Conservation (phyloP, 306 rosid genomes). For the Purshia tridentata region DNA sequence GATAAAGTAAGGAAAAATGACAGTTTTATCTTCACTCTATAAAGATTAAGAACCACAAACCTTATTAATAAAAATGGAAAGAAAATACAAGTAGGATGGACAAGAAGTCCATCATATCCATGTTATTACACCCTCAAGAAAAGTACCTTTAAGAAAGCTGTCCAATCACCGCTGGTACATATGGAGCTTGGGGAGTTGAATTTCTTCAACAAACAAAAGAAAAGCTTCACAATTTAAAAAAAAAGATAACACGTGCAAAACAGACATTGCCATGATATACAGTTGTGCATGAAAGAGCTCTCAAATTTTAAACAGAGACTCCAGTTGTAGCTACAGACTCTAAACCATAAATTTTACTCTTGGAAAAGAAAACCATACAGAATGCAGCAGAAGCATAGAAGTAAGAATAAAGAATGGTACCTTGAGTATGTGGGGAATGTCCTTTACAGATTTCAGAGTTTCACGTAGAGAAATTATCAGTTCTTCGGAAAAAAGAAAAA, state of each 20-base stretch:
- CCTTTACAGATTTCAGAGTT: conserved; percentile 88
- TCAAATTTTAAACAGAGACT: conserved; percentile 11
- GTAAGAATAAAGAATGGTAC: conserved; percentile 33
- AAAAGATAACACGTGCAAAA: conserved; percentile 15
- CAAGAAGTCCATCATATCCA: no score
- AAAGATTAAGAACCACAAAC: not conserved
- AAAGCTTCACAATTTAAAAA: conserved; percentile 27
- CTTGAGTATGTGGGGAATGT: conserved; percentile 81
- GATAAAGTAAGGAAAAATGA: not conserved
- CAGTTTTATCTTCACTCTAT: not conserved
- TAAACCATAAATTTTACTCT: conserved; percentile 2
- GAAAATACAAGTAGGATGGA: not conserved
- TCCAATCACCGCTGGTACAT: conserved; percentile 79
- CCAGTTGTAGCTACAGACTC: conserved; percentile 25
- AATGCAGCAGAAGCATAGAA: conserved; percentile 19
- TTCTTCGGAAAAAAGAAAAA: conserved; percentile 80
- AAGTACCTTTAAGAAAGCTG: conserved; percentile 75
- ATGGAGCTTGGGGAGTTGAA: conserved; percentile 90
- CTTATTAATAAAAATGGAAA: not conserved
- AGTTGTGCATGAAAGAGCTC: not conserved
- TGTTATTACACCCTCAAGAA: no score
- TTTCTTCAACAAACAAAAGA: conserved; percentile 52
- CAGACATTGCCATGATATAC: conserved; percentile 18
- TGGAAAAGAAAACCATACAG: conserved; percentile 16
- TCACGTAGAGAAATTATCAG: conserved; percentile 65